These are phyloP conservation scores for Xylariaceae sp. DNA, from an alignment of 2,329 filamentous ascomycete genomes.

Conservation along the genomic window DNA sequence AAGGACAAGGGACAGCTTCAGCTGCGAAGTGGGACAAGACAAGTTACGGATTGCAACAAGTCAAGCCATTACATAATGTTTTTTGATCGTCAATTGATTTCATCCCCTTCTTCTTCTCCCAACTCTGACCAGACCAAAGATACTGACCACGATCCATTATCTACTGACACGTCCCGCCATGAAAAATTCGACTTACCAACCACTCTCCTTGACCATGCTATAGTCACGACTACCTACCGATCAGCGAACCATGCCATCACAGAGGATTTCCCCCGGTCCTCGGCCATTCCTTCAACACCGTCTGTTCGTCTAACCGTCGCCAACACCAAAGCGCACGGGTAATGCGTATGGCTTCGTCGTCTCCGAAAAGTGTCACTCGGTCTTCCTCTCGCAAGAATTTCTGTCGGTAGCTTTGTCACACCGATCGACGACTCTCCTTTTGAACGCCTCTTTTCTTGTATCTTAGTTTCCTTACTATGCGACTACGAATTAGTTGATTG, in stretches of 20 bases:
- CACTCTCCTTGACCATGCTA: background rate
- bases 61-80: background rate
- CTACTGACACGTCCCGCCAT: background rate
- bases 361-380: background rate
- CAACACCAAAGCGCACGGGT: background rate
- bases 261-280: slow-evolving; percentile 5
- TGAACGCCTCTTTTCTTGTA: no score
- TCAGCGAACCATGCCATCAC: slow-evolving; percentile 1
- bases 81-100: background rate
- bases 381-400: background rate
- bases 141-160: background rate
- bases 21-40: no score
- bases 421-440: background rate
- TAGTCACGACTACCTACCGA: background rate
- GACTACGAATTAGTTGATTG: slow-evolving; percentile 3
- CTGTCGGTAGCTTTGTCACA: background rate
- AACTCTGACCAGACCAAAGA: background rate
- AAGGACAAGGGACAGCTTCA: no score
- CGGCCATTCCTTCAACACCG: slow-evolving; percentile 7
- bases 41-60: background rate
- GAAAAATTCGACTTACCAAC: background rate
- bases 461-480: slow-evolving; percentile 3
- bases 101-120: background rate
- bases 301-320: background rate
- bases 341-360: background rate